Conservation (phyloP, 495 filamentous ascomycete genomes). For the Neurospora cerealis region DNA sequence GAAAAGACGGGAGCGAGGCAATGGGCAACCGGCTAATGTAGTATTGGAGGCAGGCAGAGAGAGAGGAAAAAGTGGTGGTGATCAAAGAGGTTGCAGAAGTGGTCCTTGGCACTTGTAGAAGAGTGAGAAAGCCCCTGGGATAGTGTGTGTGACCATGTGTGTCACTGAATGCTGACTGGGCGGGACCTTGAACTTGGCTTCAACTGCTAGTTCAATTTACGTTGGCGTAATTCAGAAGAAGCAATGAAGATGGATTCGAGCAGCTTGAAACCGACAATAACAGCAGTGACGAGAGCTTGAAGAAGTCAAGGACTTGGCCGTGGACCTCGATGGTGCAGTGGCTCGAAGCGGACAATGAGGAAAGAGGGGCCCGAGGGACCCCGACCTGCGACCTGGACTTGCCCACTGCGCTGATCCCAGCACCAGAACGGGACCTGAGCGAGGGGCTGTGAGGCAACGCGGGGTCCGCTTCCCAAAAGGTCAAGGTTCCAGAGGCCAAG, state of each 20-base stretch:
- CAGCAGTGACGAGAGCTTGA: background rate
- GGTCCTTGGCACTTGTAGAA: background rate
- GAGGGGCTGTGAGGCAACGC: background rate
- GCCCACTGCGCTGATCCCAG: background rate
- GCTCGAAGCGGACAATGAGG: background rate
- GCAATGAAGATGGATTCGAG: background rate
- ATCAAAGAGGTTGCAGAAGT: background rate
- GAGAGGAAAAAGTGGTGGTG: background rate
- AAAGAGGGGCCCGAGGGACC: background rate
- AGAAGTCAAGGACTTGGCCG: background rate
- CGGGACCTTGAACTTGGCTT: background rate
- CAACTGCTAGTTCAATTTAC: background rate
- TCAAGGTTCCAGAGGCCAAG: background rate
- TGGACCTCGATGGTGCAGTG: background rate
- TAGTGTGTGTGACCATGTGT: background rate
- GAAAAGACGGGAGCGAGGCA: background rate
- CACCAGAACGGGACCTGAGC: background rate
- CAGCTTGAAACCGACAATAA: background rate
- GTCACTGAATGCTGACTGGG: background rate
- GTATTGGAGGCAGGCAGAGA: background rate
- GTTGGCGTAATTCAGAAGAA: background rate
- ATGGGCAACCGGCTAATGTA: background rate
- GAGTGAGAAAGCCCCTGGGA: background rate
- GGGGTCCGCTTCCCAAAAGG: background rate
- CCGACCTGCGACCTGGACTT: background rate